phyloP scores from a whole-genome alignment of 2,329 filamentous ascomycete genomes.

The Verticillium klebahnii region DNA sequence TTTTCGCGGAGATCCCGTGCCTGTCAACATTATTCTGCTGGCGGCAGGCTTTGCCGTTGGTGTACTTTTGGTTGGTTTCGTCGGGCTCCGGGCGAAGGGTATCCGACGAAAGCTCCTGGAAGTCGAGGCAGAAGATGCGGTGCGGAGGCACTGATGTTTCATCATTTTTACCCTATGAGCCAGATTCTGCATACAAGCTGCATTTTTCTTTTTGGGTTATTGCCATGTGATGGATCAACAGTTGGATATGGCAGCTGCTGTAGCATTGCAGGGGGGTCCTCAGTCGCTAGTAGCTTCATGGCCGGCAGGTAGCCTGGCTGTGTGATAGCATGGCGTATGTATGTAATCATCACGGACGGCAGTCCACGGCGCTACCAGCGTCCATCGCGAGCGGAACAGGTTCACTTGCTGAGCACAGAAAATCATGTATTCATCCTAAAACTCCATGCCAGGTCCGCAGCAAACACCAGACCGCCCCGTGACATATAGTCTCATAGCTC shows the following conservation, averaged over 20 bases:
- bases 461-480: neutral
- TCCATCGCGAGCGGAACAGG: neutral
- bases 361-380: too few species aligned
- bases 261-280: too few species aligned
- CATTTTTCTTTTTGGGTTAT: too few species aligned
- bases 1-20: conserved; percentile 69
- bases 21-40: conserved; percentile 70
- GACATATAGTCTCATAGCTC: conserved; percentile 34
- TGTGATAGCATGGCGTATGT: too few species aligned
- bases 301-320: too few species aligned
- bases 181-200: too few species aligned
- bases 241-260: too few species aligned
- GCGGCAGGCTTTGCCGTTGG: conserved; percentile 60
- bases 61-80: conserved; percentile 60
- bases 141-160: neutral
- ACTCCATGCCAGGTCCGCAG: neutral
- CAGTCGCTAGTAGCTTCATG: too few species aligned
- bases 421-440: neutral
- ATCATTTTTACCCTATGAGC: neutral
- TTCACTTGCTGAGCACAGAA: neutral
- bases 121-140: conserved; percentile 10
- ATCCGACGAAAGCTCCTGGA: conserved; percentile 23
- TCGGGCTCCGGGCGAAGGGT: conserved; percentile 38
- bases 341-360: too few species aligned
- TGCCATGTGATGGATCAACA: too few species aligned